Evolutionary conservation across 305 asterid species (phyloP), one percentile per base, ranked within the genome.

Genomic region (Lippia alba): DNA sequence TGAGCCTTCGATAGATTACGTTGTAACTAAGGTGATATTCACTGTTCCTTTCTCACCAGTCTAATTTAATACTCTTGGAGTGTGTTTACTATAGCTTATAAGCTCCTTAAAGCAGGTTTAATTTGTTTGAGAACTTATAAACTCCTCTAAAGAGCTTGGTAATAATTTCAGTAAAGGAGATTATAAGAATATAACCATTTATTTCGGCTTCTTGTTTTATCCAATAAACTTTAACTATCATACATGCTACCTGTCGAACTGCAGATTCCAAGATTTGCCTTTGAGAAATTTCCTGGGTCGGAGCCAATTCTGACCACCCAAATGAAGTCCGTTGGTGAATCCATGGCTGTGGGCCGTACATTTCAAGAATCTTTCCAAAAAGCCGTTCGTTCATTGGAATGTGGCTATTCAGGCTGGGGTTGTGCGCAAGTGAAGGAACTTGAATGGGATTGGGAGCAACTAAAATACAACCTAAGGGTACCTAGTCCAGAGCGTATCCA

Each of bases 311-410:
- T 94, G 75, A 94, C 98, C 6, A 94, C 99, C 20, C 99, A 94
- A 78, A 92, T 94, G 99, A 94, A 94, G 78, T 94, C 99, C 48
- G 97, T 94, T 49, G 98, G 99, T 66, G 98, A 92, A 72, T 85
- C 99, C 67, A 92, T 94, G 99, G 99, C 99, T 16, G 96, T 94
- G 64, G 99, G 98, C 44, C 82, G 97, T 16, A 94, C 99, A 72
- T 94, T 94, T 86, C 98, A 90, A 76, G 99, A 94, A 75, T 94
- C 99, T 59, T 94, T 92, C 68, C 98, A 94, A 78, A 94, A 94
- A 80, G 98, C 97, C 18, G 79, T 91, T 67, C 90, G 96, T 17
- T 94, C 99, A 14, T 82, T 94, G 45, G 99, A 90, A 80, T 77
- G 81, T 79, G 98, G 97, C 64, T 81, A 74, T 70, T 78, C 88